A percentile compares a stretch with the other conserved stretches of the same genome.
These are phyloP conservation scores for Speleostelium caveatum DNA, from an alignment of 78 protist genomes.

Conservation along the genomic window DNA sequence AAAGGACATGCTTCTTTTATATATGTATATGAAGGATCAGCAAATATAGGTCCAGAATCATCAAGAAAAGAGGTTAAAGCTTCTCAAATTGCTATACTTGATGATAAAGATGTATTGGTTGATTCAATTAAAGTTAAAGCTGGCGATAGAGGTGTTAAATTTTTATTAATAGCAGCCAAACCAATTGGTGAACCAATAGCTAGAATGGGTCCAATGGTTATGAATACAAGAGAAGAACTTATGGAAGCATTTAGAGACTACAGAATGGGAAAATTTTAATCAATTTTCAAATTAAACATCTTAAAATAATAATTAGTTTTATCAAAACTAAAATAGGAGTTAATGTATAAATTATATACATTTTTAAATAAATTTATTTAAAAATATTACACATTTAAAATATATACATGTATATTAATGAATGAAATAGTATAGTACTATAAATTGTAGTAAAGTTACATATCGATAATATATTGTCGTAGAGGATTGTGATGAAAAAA, in stretches of 20 bases:
- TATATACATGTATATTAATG: no score
- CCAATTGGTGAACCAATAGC: constrained; percentile 86
- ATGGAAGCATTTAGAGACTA: constrained; percentile 81
- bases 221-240: constrained; percentile 89
- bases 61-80: not conserved
- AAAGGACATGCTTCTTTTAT: constrained; percentile 55
- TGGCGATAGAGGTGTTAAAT: constrained; percentile 37
- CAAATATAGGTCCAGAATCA: constrained; percentile 32
- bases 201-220: constrained; percentile 94
- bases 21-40: constrained; percentile 44
- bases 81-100: constrained; percentile 23
- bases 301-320: no score
- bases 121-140: constrained; percentile 53
- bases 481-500: no score
- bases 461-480: no score
- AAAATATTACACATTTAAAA: no score
- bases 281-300: not conserved
- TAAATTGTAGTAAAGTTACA: no score
- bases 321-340: no score
- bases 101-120: not conserved
- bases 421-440: no score
- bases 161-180: constrained; percentile 75
- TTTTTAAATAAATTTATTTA: no score
- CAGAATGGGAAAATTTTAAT: constrained; percentile 42
- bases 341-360: no score